phyloP scores from a whole-genome alignment of 2,329 filamentous ascomycete species.

The Pseudonectria buxi region DNA sequence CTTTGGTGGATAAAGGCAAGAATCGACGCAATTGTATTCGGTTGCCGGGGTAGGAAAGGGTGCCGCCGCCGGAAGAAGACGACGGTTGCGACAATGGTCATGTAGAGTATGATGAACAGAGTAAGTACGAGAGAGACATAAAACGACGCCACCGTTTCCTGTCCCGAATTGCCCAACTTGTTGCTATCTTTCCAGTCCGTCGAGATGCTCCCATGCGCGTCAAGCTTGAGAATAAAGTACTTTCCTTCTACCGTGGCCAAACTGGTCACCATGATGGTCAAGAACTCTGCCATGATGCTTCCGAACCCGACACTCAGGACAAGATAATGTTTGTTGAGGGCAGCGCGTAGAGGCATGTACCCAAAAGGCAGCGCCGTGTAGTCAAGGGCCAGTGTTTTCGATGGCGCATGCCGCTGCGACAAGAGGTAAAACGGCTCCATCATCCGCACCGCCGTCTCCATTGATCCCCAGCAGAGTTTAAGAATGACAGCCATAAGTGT shows the following conservation, averaged over 20 bases:
- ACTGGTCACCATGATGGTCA: constrained; percentile 62
- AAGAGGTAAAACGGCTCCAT: constrained; percentile 70
- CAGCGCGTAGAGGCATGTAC: constrained; percentile 54
- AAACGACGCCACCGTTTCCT: constrained; percentile 59
- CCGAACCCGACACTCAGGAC: constrained; percentile 64
- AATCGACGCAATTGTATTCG: constrained; percentile 69
- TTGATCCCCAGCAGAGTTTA: constrained; percentile 61
- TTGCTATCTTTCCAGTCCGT: constrained; percentile 11
- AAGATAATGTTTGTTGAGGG: constrained; percentile 57
- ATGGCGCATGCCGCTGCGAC: constrained; percentile 56
- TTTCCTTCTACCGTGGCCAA: constrained; percentile 58
- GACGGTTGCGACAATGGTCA: constrained; percentile 50
- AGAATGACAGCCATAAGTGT: constrained; percentile 60
- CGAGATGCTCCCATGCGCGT: constrained; percentile 3
- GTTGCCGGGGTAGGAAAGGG: constrained; percentile 70
- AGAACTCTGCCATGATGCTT: constrained; percentile 64
- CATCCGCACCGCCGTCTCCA: constrained; percentile 65
- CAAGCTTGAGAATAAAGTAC: constrained; percentile 41
- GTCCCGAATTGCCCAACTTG: constrained; percentile 40
- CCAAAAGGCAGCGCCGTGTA: constrained; percentile 67
- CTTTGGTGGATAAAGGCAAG: constrained; percentile 74
- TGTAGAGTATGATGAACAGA: constrained; percentile 58
- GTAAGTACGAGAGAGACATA: constrained; percentile 58
- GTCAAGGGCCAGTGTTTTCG: constrained; percentile 61
- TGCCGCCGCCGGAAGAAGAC: constrained; percentile 58